Base-by-base conservation (phyloP, 2,329 filamentous ascomycete species). In the Aschersonia sp. region DNA sequence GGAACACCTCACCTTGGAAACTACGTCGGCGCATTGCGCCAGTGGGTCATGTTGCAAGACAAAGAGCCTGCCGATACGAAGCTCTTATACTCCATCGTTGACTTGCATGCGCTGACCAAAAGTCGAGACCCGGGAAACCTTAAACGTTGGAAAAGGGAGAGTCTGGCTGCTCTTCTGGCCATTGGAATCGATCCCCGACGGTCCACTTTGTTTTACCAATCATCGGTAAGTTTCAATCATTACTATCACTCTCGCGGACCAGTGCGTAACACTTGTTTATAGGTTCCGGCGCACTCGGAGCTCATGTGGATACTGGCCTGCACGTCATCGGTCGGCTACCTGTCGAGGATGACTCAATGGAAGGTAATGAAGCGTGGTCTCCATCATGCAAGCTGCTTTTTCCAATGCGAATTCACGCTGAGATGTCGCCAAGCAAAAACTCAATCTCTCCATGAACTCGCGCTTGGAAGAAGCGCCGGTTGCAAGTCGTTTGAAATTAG, bases 271-370 rank as follows among this genome's bases (percentile, higher is more conserved):
- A 38, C 5, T n/a, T 28, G 12, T 38, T 7, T 2, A 9, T 31
- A 86, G 79, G 81, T 89, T 2, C 72, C 80, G 20, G 81, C 82
- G 44, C 92, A 97, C 66, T 71, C 85, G 4, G 89, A 97, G 65
- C 74, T 98, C 53, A 94, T 95, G 85, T 98, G 92, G 92, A 89
- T 97, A 59, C 68, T 98, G 52, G 91, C 87, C 60, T 96, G 89
- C 55, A 85, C 85, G 47, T 86, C 92, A 30, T 91, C 86, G 4
- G 89, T 92, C 65, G 92, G 92, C 40, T 94, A 95, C 65, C 70
- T 98, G n/a, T 84, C 84, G 7, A 76, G 92, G n/a, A 98, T 98
- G 92, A 97, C 92, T 31, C 92, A 97, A 65, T 98, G 92, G 89
- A 98, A 98, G 80, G 88, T 87, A 50, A 45, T 28, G 9, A 29